Conservation (phyloP, 768 basidiomycete species). For the Leccinum subgranulosum region DNA sequence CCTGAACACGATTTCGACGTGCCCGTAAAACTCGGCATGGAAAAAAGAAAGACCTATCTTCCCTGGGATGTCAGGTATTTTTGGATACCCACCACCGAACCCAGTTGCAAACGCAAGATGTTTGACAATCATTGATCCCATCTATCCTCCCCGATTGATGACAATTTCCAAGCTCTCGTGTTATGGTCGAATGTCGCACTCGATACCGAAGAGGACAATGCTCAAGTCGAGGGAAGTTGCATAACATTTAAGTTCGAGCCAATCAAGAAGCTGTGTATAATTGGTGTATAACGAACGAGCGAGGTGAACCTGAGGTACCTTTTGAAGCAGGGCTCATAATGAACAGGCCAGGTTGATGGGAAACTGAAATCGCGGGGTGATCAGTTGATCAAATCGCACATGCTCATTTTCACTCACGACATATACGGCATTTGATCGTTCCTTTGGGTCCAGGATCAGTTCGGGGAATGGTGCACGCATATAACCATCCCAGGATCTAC, state of each 20-base stretch:
- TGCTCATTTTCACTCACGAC: slow-evolving; percentile 35
- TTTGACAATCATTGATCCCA: slow-evolving; percentile 36
- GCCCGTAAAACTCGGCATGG: no score
- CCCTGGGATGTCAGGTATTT: no score
- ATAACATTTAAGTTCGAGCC: slow-evolving; percentile 64
- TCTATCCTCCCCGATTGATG: slow-evolving; percentile 30
- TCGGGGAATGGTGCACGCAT: neutral
- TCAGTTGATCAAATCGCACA: neutral
- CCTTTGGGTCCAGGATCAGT: slow-evolving; percentile 31
- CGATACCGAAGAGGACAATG: slow-evolving; percentile 41
- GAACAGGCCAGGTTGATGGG: slow-evolving; percentile 51
- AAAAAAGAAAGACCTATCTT: no score
- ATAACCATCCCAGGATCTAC: slow-evolving; percentile 20
- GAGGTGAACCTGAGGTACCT: slow-evolving; percentile 30
- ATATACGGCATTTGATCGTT: slow-evolving; percentile 54
- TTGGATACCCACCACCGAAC: slow-evolving; percentile 17
- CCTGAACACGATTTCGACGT: slow-evolving; percentile 24
- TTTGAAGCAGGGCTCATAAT: slow-evolving; percentile 50
- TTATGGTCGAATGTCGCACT: slow-evolving; percentile 34
- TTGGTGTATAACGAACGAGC: neutral
- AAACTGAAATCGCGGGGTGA: slow-evolving; percentile 35
- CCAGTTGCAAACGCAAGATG: slow-evolving; percentile 60
- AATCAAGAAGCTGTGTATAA: slow-evolving; percentile 48
- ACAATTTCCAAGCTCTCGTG: slow-evolving; percentile 42
- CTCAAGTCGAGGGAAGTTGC: slow-evolving; percentile 56